Evolutionary conservation across 306 rosid genomes (phyloP).

Genomic region (Prosopis cineraria): DNA sequence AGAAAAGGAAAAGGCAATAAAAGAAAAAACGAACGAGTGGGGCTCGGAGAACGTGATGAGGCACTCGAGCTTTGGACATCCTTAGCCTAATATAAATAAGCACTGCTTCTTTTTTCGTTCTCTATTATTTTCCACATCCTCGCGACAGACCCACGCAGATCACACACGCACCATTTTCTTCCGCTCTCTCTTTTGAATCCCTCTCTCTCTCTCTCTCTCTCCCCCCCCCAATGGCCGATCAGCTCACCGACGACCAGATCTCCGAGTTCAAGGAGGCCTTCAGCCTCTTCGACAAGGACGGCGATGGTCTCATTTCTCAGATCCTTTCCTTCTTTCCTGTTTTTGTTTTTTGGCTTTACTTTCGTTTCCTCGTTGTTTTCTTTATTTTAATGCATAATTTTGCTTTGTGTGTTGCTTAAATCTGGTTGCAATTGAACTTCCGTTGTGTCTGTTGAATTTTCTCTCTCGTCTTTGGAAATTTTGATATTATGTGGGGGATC

Average conservation of each 20-base stretch:
- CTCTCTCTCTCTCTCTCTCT: constrained; percentile 17
- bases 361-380: too few relatives aligned
- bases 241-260: constrained; percentile 85
- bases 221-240: constrained; percentile 69
- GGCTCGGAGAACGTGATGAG: background rate
- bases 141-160: background rate
- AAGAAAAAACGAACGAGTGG: background rate
- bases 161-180: background rate
- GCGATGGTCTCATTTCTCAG: constrained; percentile 72
- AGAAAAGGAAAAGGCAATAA: background rate
- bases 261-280: constrained; percentile 87
- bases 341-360: background rate
- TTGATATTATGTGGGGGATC: constrained; percentile 18
- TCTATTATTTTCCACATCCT: background rate
- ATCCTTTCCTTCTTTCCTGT: constrained; percentile 23
- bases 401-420: constrained; percentile 18
- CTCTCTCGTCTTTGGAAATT: background rate
- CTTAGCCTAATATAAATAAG: constrained; percentile 7
- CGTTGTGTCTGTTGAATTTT: background rate
- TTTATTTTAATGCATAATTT: background rate
- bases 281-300: constrained; percentile 86
- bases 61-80: background rate
- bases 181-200: background rate
- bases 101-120: background rate
- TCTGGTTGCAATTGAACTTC: constrained; percentile 23